A percentile compares a stretch with the other conserved stretches of the same genome.
These are phyloP conservation scores for Fraxinus excelsior DNA, from an alignment of 257 asterid genomes.

Conservation along the genomic window DNA sequence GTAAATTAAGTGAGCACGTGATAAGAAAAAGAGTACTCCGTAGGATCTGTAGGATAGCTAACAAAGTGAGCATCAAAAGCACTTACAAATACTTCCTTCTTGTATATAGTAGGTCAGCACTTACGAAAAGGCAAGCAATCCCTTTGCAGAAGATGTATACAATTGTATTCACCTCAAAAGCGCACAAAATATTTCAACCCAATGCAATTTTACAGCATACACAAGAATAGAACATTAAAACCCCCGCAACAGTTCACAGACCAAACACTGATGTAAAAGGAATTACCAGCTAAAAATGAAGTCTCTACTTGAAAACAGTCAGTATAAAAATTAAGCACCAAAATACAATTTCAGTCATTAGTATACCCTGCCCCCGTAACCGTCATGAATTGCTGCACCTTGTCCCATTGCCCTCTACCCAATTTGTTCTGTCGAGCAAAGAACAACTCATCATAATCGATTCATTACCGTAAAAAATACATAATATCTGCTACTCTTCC, in stretches of 20 bases:
- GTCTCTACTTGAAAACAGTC: not conserved
- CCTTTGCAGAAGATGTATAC: not conserved
- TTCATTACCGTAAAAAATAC: not conserved
- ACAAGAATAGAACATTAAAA: not conserved
- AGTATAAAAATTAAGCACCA: not conserved
- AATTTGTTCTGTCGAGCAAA: conserved; percentile 71
- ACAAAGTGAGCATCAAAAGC: not conserved
- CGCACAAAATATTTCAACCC: not conserved
- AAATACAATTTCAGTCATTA: conserved; percentile 3
- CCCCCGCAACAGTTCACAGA: not conserved
- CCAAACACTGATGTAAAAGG: conserved; percentile 17
- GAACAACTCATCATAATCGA: conserved; percentile 21
- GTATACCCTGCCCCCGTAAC: conserved; percentile 88
- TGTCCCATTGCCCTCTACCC: conserved; percentile 93
- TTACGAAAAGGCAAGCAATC: not conserved
- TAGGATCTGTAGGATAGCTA: not conserved
- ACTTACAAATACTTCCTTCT: not conserved
- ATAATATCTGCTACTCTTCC: not conserved
- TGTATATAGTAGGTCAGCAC: not conserved
- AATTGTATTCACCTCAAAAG: conserved; percentile 2
- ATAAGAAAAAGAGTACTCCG: not conserved
- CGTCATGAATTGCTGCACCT: conserved; percentile 86
- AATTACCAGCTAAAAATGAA: not conserved
- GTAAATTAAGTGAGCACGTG: not conserved
- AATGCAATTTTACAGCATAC: conserved; percentile 10